These are phyloP conservation scores for Nasturtium officinale DNA, from an alignment of 345 rosid genomes.

Conservation along the genomic window DNA sequence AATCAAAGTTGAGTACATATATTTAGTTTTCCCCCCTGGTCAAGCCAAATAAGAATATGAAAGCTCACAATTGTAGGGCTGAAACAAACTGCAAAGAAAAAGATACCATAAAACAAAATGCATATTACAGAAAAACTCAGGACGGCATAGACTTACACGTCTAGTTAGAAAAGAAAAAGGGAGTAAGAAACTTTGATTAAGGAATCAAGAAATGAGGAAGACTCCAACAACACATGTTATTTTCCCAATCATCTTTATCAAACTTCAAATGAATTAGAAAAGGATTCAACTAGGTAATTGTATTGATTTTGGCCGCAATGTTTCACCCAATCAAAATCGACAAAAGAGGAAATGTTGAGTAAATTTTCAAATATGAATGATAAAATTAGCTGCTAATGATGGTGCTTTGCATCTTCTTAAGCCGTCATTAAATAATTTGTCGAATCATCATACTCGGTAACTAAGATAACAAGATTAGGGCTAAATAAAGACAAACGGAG, in stretches of 20 bases:
- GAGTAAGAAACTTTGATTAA: too few species aligned
- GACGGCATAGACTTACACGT: not conserved
- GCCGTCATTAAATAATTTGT: not conserved
- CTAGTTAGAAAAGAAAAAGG: not conserved
- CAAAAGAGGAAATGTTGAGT: constrained; percentile 22
- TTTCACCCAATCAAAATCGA: constrained; percentile 23
- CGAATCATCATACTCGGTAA: not conserved
- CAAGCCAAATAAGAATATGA: not conserved
- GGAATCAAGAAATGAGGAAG: not conserved
- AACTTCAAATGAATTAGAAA: not conserved
- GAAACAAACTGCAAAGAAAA: not conserved
- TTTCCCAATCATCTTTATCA: not conserved
- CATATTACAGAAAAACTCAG: not conserved
- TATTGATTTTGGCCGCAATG: constrained; percentile 12
- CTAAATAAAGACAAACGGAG: not conserved
- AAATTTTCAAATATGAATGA: not conserved
- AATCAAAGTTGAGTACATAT: too few species aligned
- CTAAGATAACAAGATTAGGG: constrained; percentile 6
- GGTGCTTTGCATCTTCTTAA: constrained; percentile 8
- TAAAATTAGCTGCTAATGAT: constrained; percentile 5
- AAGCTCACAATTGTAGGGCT: not conserved
- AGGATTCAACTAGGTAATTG: not conserved
- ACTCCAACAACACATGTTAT: not conserved
- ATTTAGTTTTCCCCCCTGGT: not conserved
- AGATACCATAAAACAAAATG: not conserved